A percentile compares a stretch with the other conserved stretches of the same genome.
These are phyloP conservation scores for Komagataella mondaviorum DNA, from an alignment of 805 yeast genomes.

Conservation along the genomic window DNA sequence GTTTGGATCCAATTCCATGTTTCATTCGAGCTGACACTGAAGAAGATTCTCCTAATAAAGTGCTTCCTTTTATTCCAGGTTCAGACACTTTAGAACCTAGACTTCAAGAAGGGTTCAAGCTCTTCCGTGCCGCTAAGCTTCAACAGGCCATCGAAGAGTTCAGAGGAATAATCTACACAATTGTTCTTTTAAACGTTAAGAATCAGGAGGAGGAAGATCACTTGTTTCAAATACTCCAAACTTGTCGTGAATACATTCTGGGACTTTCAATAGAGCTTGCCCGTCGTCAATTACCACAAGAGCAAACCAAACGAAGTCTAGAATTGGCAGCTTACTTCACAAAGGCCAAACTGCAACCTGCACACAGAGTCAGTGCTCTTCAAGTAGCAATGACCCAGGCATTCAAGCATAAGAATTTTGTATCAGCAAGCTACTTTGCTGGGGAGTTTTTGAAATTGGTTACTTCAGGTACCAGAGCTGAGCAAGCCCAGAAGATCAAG, in stretches of 20 bases:
- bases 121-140: conserved; percentile 73
- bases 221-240: conserved; percentile 53
- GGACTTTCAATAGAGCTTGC: conserved; percentile 85
- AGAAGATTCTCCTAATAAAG: conserved; percentile 31
- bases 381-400: conserved; percentile 94
- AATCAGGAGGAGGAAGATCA: conserved; percentile 65
- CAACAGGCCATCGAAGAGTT: conserved; percentile 70
- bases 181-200: conserved; percentile 58
- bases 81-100: conserved; percentile 47
- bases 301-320: conserved; percentile 69
- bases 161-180: conserved; percentile 66
- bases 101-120: conserved; percentile 63
- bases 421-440: conserved; percentile 85
- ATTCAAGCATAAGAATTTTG: conserved; percentile 77
- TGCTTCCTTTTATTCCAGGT: conserved; percentile 66
- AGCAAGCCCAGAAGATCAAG: conserved; percentile 76
- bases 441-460: conserved; percentile 62
- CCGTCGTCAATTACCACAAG: conserved; percentile 69
- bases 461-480: conserved; percentile 69
- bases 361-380: conserved; percentile 77
- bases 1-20: conserved; percentile 55
- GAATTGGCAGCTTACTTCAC: conserved; percentile 96
- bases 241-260: conserved; percentile 81
- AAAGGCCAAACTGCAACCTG: conserved; percentile 63
- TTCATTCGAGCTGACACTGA: conserved; percentile 58